Evolutionary conservation across 768 basidiomycete genomes (phyloP).

Genomic region (Trametes meyenii): DNA sequence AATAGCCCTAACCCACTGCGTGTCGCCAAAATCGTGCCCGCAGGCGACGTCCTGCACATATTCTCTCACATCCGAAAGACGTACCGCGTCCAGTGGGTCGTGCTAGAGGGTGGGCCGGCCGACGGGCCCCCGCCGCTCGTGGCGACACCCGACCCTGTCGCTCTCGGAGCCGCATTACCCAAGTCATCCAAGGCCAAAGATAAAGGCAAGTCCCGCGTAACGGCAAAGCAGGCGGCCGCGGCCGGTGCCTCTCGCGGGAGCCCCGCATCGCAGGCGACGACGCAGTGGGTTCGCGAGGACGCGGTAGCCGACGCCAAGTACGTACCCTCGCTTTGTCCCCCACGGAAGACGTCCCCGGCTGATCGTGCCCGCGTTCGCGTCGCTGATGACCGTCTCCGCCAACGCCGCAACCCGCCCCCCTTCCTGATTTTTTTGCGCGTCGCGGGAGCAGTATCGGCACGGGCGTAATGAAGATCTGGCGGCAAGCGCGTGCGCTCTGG

Average conservation of each 20-base stretch:
- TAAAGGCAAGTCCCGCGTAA: conserved; percentile 6
- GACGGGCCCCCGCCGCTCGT: conserved; percentile 42
- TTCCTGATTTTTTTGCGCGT: not conserved
- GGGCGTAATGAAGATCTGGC: conserved; percentile 77
- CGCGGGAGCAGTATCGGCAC: conserved; percentile 61
- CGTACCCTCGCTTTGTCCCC: conserved; percentile 31
- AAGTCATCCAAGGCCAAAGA: conserved; percentile 13
- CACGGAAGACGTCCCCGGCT: too few species aligned
- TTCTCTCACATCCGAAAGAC: conserved; percentile 93
- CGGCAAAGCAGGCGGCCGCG: not conserved
- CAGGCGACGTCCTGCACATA: conserved; percentile 73
- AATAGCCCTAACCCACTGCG: conserved; percentile 22
- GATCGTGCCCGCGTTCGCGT: not conserved
- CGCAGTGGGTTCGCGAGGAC: conserved; percentile 54
- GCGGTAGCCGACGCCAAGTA: conserved; percentile 66
- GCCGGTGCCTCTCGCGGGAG: not conserved
- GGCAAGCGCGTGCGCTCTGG: conserved; percentile 55
- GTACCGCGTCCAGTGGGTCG: conserved; percentile 73
- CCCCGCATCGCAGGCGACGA: conserved; percentile 23
- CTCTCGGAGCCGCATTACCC: conserved; percentile 15
- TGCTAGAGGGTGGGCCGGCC: conserved; percentile 57
- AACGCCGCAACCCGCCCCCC: not conserved
- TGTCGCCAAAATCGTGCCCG: conserved; percentile 51
- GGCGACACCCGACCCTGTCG: conserved; percentile 4
- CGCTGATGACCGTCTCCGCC: not conserved